A percentile compares a stretch with the other conserved stretches of the same genome.
phyloP scores from a whole-genome alignment of 1,284 basidiomycete species.

The Trametes polyzona region DNA sequence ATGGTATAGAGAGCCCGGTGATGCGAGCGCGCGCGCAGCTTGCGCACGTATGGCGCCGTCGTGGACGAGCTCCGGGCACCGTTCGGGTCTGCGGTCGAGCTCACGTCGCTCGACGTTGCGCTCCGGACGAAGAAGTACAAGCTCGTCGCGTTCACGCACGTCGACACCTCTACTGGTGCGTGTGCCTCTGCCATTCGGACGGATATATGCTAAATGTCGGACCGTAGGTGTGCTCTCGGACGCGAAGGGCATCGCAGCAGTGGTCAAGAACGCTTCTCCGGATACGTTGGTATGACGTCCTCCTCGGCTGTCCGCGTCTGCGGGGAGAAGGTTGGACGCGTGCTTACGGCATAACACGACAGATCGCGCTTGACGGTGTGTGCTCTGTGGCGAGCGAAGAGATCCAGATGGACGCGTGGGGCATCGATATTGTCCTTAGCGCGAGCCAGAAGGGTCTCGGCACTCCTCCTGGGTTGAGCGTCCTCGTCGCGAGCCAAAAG shows the following conservation, averaged over 20 bases:
- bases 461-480: slow-evolving; percentile 91
- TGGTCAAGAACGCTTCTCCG: slow-evolving; percentile 82
- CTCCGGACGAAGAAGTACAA: slow-evolving; percentile 88
- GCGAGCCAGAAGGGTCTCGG: slow-evolving; percentile 97
- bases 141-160: slow-evolving; percentile 92
- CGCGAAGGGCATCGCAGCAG: slow-evolving; percentile 77
- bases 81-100: slow-evolving; percentile 77
- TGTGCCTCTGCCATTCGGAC: neutral
- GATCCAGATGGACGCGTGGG: slow-evolving; percentile 94
- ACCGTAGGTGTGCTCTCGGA: slow-evolving; percentile 80
- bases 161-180: slow-evolving; percentile 87
- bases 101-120: slow-evolving; percentile 70
- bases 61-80: slow-evolving; percentile 88
- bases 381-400: slow-evolving; percentile 97
- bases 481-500: slow-evolving; percentile 81
- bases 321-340: neutral
- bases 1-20: neutral
- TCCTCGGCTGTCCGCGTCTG: neutral
- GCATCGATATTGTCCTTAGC: slow-evolving; percentile 86
- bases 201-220: neutral
- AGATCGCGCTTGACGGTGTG: slow-evolving; percentile 89
- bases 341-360: slow-evolving; percentile 1
- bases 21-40: slow-evolving; percentile 45
- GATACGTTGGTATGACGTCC: slow-evolving; percentile 70
- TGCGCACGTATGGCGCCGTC: slow-evolving; percentile 88